These are phyloP conservation scores for Sungouiella blattae DNA, from an alignment of 805 yeast species.

Conservation along the genomic window DNA sequence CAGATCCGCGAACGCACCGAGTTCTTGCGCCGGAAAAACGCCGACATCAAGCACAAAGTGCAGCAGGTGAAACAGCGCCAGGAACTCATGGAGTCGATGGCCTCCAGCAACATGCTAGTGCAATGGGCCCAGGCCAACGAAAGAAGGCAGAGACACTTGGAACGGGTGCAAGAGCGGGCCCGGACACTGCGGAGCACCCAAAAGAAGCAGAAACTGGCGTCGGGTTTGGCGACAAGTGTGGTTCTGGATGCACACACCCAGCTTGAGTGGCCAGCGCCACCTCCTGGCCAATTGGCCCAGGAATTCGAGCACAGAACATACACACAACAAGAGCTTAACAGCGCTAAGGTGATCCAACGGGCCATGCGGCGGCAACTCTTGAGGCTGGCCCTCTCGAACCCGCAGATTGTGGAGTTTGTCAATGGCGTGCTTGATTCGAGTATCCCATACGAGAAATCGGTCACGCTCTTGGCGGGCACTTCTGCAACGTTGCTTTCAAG, in stretches of 20 bases:
- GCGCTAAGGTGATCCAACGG: neutral
- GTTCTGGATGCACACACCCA: neutral
- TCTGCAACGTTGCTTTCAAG: neutral
- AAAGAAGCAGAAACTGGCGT: too few relatives aligned
- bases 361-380: neutral
- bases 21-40: slow-evolving; percentile 1
- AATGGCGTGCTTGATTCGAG: neutral
- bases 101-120: neutral
- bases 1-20: neutral
- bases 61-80: neutral
- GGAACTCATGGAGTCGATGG: neutral
- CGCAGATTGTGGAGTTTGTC: neutral
- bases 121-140: neutral
- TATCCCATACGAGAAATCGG: neutral
- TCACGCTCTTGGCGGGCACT: neutral
- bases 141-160: slow-evolving; percentile 1
- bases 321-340: neutral
- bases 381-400: neutral
- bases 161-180: neutral
- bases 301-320: too few relatives aligned
- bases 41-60: slow-evolving; percentile 1
- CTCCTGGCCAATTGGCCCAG: neutral
- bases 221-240: neutral
- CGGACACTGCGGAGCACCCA: neutral
- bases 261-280: neutral